phyloP scores from a whole-genome alignment of 2,329 filamentous ascomycete species.

The Chrysoporthe deuterocubensis region DNA sequence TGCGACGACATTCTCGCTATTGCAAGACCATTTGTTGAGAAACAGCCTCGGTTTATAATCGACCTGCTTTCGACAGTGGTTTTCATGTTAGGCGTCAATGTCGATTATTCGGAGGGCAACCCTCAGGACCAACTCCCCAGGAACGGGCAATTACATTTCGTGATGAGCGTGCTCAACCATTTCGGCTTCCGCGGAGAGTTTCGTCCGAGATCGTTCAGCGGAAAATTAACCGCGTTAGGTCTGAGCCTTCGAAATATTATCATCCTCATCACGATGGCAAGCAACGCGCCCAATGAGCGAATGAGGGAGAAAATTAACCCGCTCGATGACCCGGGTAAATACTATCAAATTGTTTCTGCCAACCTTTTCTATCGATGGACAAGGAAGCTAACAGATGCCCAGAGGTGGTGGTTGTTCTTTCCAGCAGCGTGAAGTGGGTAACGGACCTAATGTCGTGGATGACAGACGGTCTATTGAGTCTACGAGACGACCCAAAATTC shows the following conservation, averaged over 20 bases:
- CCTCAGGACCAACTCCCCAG: constrained; percentile 73
- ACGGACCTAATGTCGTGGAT: constrained; percentile 71
- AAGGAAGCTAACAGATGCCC: neutral
- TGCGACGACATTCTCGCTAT: constrained; percentile 76
- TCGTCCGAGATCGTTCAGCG: constrained; percentile 64
- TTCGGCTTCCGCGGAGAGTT: constrained; percentile 73
- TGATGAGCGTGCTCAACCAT: constrained; percentile 77
- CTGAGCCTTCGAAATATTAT: constrained; percentile 76
- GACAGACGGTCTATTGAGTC: constrained; percentile 60
- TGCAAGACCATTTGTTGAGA: constrained; percentile 54
- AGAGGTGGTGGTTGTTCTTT: constrained; percentile 75
- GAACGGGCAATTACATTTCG: constrained; percentile 74
- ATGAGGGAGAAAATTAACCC: constrained; percentile 60
- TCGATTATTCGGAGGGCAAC: constrained; percentile 81
- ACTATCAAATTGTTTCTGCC: neutral
- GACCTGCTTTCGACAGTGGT: constrained; percentile 71
- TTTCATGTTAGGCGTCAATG: constrained; percentile 69
- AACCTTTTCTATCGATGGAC: neutral
- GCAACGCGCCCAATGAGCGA: constrained; percentile 54
- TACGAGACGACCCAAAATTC: constrained; percentile 57
- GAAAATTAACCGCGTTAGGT: constrained; percentile 75
- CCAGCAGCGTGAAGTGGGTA: constrained; percentile 79
- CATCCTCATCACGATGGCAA: constrained; percentile 67
- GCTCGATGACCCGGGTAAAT: constrained; percentile 65
- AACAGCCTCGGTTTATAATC: constrained; percentile 57